A percentile compares a stretch with the other conserved stretches of the same genome.
Evolutionary conservation across 169 alveolate species (phyloP).

Genomic region (Theileria orientalis): DNA sequence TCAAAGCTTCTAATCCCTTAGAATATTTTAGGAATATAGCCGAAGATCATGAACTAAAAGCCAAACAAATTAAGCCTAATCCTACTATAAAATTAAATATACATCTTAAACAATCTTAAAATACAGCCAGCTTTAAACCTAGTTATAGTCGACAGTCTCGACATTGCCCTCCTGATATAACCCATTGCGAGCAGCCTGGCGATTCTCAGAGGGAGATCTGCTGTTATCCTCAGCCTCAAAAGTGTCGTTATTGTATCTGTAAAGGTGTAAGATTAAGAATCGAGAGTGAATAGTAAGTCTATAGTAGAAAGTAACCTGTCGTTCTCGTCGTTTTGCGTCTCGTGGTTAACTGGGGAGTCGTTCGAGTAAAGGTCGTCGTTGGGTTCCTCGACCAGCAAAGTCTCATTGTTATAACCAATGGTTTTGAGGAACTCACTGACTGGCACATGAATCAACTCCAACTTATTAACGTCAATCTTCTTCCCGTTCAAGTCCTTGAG

Average conservation of each 20-base stretch:
- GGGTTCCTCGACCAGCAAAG: background rate
- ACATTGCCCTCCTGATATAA: background rate
- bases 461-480: slow-evolving; percentile 55
- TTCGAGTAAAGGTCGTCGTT: too few species aligned
- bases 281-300: background rate
- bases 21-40: background rate
- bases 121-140: background rate
- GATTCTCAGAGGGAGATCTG: background rate
- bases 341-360: too few species aligned
- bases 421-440: slow-evolving; percentile 39
- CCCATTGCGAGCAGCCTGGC: background rate
- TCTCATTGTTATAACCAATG: background rate
- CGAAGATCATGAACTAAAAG: background rate
- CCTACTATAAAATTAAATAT: background rate
- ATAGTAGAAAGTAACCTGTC: background rate
- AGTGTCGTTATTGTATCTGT: background rate
- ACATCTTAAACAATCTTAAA: background rate
- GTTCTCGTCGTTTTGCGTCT: too few species aligned
- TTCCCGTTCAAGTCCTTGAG: slow-evolving; percentile 72
- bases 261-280: background rate
- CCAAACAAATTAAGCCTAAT: background rate
- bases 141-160: slow-evolving; percentile 3
- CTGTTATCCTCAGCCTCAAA: slow-evolving; percentile 10
- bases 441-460: slow-evolving; percentile 64
- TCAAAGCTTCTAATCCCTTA: background rate